Conservation (phyloP, 2,329 filamentous ascomycete genomes). For the Thyridium curvatum region DNA sequence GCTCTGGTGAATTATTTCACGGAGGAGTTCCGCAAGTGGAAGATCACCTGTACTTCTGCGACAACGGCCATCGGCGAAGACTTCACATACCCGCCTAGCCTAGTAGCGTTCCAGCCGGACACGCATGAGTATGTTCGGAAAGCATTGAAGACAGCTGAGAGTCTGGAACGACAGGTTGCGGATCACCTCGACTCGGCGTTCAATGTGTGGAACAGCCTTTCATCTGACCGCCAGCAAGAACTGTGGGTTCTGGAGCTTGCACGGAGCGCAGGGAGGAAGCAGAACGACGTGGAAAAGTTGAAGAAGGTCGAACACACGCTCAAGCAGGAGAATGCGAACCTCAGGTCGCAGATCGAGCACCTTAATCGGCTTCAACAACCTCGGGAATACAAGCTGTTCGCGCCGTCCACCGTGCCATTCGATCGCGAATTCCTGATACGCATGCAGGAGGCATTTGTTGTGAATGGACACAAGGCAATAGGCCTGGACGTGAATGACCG, state of each 20-base stretch:
- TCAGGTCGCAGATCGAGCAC: constrained; percentile 54
- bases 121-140: constrained; percentile 38
- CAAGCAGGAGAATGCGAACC: constrained; percentile 49
- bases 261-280: constrained; percentile 49
- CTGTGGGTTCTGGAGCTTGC: constrained; percentile 58
- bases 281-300: constrained; percentile 47
- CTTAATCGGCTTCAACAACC: constrained; percentile 54
- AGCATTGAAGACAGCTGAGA: constrained; percentile 45
- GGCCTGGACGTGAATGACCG: constrained; percentile 45
- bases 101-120: constrained; percentile 31
- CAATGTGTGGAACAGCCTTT: constrained; percentile 65
- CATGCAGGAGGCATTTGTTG: constrained; percentile 36
- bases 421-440: constrained; percentile 40
- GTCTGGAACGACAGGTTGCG: constrained; percentile 62
- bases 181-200: constrained; percentile 75
- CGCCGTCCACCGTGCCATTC: constrained; percentile 46
- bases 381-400: constrained; percentile 47
- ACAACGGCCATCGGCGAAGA: constrained; percentile 46
- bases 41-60: constrained; percentile 41
- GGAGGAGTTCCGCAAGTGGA: constrained; percentile 63
- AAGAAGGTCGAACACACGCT: constrained; percentile 42
- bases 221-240: constrained; percentile 47
- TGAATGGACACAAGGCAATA: constrained; percentile 28
- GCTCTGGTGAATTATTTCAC: constrained; percentile 63
- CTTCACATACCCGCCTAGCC: constrained; percentile 38